These are phyloP conservation scores for Carex scoparia DNA, from an alignment of 176 grass and related monocot species.

Conservation along the genomic window DNA sequence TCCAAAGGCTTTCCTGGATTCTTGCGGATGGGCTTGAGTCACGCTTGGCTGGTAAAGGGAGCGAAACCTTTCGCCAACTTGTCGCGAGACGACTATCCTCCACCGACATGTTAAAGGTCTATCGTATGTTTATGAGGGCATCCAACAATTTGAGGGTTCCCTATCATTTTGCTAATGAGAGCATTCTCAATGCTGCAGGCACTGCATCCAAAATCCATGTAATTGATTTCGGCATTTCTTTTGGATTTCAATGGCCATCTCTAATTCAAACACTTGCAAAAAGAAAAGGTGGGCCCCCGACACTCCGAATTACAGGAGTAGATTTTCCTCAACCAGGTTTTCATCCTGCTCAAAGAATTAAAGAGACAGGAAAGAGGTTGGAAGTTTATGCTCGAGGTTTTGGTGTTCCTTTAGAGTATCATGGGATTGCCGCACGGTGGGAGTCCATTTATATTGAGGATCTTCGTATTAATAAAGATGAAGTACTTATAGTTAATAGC, in stretches of 20 bases:
- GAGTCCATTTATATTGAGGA: slow-evolving; percentile 35
- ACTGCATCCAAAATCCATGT: slow-evolving; percentile 38
- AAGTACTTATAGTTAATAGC: slow-evolving; percentile 39
- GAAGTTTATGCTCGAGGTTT: background rate
- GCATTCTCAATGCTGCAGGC: slow-evolving; percentile 45
- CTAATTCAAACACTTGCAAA: slow-evolving; percentile 42
- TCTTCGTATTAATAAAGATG: slow-evolving; percentile 34
- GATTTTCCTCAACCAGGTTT: slow-evolving; percentile 12
- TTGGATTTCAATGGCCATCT: slow-evolving; percentile 54
- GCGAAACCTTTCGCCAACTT: slow-evolving; percentile 22
- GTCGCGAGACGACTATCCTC: slow-evolving; percentile 22
- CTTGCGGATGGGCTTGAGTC: slow-evolving; percentile 57
- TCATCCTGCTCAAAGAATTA: background rate
- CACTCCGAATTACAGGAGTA: slow-evolving; percentile 46
- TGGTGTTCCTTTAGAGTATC: slow-evolving; percentile 5
- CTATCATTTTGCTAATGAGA: slow-evolving; percentile 47
- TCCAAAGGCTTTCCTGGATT: slow-evolving; percentile 41
- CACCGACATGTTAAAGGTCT: slow-evolving; percentile 38
- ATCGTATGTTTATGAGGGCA: slow-evolving; percentile 24
- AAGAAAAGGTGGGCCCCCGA: slow-evolving; percentile 27
- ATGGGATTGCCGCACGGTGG: slow-evolving; percentile 35
- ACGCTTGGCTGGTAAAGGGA: slow-evolving; percentile 44
- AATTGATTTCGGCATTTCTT: slow-evolving; percentile 46
- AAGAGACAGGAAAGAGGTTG: background rate
- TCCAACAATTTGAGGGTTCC: slow-evolving; percentile 36